Percentiles rank a stretch among this genome's conserved stretches.
Evolutionary conservation across 2,329 filamentous ascomycete species (phyloP).

Genomic region (Penicillium sp.): DNA sequence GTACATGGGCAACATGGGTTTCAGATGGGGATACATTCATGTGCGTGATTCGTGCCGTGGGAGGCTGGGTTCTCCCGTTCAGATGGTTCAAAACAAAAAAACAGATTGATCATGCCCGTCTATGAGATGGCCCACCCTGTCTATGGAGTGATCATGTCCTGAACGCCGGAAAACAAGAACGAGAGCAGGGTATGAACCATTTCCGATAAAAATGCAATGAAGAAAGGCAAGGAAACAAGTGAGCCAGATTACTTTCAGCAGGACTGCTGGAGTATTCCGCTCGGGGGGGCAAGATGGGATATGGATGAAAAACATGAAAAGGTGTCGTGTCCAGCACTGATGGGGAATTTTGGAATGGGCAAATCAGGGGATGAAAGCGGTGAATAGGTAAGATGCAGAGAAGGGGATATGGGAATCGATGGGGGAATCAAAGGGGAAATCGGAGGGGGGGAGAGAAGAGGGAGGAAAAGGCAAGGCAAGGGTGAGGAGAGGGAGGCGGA

Average conservation of each 20-base stretch:
- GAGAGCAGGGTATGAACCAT: background rate
- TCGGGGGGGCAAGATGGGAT: background rate
- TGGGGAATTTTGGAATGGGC: slow-evolving; percentile 3
- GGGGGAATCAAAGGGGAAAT: background rate
- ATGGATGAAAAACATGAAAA: background rate
- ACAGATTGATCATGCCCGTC: slow-evolving; percentile 13
- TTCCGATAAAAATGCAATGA: background rate
- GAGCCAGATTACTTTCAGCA: background rate
- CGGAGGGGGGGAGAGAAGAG: background rate
- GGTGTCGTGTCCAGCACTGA: slow-evolving; percentile 24
- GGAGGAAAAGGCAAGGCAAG: background rate
- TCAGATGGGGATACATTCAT: slow-evolving; percentile 4
- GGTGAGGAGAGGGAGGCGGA: background rate
- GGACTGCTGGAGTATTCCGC: background rate
- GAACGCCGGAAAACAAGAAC: slow-evolving; percentile 15
- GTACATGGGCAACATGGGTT: slow-evolving; percentile 4
- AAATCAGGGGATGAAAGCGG: background rate
- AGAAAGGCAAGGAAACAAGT: background rate
- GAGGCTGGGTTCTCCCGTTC: slow-evolving; percentile 8
- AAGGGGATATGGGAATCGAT: background rate
- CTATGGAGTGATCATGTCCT: slow-evolving; percentile 10
- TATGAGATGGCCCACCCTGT: slow-evolving; percentile 18
- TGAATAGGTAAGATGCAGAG: background rate
- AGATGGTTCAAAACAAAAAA: slow-evolving; percentile 14
- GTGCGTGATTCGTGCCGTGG: slow-evolving; percentile 22